phyloP scores from a whole-genome alignment of 192 early-diverging fungal species.

The Linnemannia zychae region DNA sequence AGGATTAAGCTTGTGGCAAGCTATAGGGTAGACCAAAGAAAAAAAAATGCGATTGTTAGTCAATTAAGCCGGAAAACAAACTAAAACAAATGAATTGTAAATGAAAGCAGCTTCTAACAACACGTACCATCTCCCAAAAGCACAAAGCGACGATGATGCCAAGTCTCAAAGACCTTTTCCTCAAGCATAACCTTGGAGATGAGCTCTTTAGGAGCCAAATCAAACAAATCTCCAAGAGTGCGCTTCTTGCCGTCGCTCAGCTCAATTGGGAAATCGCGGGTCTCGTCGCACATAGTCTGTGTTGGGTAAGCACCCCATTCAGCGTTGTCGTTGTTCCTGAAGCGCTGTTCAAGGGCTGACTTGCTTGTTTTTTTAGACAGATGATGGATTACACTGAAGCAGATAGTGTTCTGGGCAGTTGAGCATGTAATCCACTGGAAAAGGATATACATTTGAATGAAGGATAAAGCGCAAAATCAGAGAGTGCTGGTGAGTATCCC shows the following conservation, averaged over 20 bases:
- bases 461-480: background rate
- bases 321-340: conserved; percentile 10
- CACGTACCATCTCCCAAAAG: too few species aligned
- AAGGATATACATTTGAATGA: too few species aligned
- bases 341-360: background rate
- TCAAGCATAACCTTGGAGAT: too few species aligned
- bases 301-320: conserved; percentile 40
- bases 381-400: conserved; percentile 34
- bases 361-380: conserved; percentile 6
- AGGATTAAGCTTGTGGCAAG: too few species aligned
- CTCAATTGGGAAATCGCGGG: conserved; percentile 29
- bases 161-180: too few species aligned
- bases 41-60: too few species aligned
- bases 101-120: too few species aligned
- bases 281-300: conserved; percentile 35
- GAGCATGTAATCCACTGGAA: conserved; percentile 25
- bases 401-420: conserved; percentile 35
- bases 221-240: conserved; percentile 27
- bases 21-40: too few species aligned
- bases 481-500: too few species aligned
- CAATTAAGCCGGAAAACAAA: too few species aligned
- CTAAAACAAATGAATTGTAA: too few species aligned
- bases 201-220: conserved; percentile 4
- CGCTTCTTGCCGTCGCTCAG: background rate
- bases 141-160: too few species aligned